These are phyloP conservation scores for Durotheca rogersii DNA, from an alignment of 495 filamentous ascomycete genomes.

Conservation along the genomic window DNA sequence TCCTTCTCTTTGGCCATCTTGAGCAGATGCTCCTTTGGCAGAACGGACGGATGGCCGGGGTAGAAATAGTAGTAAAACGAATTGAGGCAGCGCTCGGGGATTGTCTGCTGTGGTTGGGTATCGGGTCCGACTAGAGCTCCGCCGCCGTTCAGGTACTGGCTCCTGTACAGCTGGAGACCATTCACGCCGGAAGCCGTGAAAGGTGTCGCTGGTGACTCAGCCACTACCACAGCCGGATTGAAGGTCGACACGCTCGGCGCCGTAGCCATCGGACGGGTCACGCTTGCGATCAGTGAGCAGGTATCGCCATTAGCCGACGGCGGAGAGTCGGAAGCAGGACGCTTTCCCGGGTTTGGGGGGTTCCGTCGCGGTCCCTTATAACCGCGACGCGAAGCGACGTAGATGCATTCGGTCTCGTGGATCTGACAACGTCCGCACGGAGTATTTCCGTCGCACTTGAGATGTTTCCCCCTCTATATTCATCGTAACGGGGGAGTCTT, in stretches of 20 bases:
- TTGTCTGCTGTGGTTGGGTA: conserved; percentile 36
- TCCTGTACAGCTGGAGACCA: conserved; percentile 41
- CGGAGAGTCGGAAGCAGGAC: conserved; percentile 51
- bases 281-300: conserved; percentile 51
- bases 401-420: conserved; percentile 47
- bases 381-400: conserved; percentile 53
- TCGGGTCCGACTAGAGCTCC: conserved; percentile 33
- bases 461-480: conserved; percentile 49
- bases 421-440: conserved; percentile 48
- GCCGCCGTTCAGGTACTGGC: conserved; percentile 38
- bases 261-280: conserved; percentile 24
- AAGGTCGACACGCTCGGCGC: conserved; percentile 37
- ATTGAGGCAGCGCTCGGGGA: conserved; percentile 54
- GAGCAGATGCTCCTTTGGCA: conserved; percentile 51
- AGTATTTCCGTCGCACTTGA: conserved; percentile 50
- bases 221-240: conserved; percentile 40
- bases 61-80: conserved; percentile 66
- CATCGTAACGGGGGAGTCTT: conserved; percentile 6
- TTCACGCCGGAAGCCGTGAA: conserved; percentile 38
- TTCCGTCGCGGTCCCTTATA: conserved; percentile 51
- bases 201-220: conserved; percentile 42
- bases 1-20: conserved; percentile 47
- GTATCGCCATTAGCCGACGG: conserved; percentile 37
- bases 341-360: conserved; percentile 52
- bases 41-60: conserved; percentile 65